These are phyloP conservation scores for Phytophthora agathidicida DNA, from an alignment of 352 stramenopile species.

Conservation along the genomic window DNA sequence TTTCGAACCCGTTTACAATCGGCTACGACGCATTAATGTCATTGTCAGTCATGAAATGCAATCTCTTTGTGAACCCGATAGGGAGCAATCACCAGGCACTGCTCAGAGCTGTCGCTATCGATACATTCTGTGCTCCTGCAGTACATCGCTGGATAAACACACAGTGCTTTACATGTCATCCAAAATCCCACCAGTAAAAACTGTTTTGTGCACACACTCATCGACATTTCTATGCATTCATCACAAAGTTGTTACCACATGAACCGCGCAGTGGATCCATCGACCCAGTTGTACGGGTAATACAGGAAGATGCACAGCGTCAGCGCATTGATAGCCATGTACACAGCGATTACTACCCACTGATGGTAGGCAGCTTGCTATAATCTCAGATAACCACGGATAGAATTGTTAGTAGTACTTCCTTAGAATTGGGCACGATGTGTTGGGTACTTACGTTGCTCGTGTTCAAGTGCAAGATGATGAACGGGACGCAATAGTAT, in stretches of 20 bases:
- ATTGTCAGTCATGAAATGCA: constrained; percentile 33
- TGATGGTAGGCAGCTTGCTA: constrained; percentile 65
- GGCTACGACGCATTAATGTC: constrained; percentile 48
- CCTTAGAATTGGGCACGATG: too few species aligned
- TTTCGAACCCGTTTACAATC: constrained; percentile 40
- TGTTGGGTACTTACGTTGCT: constrained; percentile 48
- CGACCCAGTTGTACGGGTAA: constrained; percentile 75
- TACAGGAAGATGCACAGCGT: constrained; percentile 82
- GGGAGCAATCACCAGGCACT: constrained; percentile 18
- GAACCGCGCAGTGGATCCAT: constrained; percentile 81
- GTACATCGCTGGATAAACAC: too few species aligned
- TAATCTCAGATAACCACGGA: constrained; percentile 5
- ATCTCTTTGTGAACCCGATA: not conserved
- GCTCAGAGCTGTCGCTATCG: constrained; percentile 11
- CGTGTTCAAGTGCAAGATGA: constrained; percentile 82
- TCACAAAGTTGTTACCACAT: constrained; percentile 72
- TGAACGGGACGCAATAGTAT: constrained; percentile 84
- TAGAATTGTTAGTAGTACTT: constrained; percentile 11
- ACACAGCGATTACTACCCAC: constrained; percentile 47
- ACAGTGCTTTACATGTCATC: not conserved
- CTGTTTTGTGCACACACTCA: not conserved
- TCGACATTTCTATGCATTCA: constrained; percentile 2
- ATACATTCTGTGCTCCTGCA: not conserved
- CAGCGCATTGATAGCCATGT: constrained; percentile 59
- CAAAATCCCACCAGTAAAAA: constrained; percentile 1